These are phyloP conservation scores for Trametes meyenii DNA, from an alignment of 768 basidiomycete species.

Conservation along the genomic window DNA sequence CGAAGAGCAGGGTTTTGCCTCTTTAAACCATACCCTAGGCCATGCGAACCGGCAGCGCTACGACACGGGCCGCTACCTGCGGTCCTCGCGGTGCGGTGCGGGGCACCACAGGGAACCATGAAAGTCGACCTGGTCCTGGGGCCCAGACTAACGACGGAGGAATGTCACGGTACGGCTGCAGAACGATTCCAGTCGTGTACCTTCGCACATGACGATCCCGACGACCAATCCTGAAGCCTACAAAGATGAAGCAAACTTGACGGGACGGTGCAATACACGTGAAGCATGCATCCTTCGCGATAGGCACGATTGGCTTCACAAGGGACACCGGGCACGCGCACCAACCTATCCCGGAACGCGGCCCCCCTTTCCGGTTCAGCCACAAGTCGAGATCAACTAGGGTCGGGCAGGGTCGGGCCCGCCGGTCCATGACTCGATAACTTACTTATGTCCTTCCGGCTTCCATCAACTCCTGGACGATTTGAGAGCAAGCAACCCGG, in stretches of 20 bases:
- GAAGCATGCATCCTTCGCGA: neutral
- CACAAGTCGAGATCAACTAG: too few relatives aligned
- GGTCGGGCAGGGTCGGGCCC: too few relatives aligned
- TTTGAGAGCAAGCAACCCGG: neutral
- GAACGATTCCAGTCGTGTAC: neutral
- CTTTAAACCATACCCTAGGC: constrained; percentile 15
- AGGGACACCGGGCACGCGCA: neutral
- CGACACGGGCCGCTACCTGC: constrained; percentile 3
- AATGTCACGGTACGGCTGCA: neutral
- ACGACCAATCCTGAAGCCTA: neutral
- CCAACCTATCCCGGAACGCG: neutral
- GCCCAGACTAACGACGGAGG: constrained; percentile 15
- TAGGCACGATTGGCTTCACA: constrained; percentile 4
- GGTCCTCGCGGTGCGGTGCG: neutral
- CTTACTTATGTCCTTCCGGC: too few relatives aligned
- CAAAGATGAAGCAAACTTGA: too few relatives aligned
- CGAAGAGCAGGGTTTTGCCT: neutral
- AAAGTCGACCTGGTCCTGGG: neutral
- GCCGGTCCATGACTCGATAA: too few relatives aligned
- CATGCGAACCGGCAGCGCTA: neutral
- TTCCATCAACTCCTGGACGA: neutral
- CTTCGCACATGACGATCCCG: constrained; percentile 16
- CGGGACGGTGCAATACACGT: neutral
- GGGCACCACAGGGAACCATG: too few relatives aligned
- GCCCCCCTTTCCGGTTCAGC: neutral